These are phyloP conservation scores for Pseudogymnoascus verrucosus DNA, from an alignment of 2,329 filamentous ascomycete genomes.

Conservation along the genomic window DNA sequence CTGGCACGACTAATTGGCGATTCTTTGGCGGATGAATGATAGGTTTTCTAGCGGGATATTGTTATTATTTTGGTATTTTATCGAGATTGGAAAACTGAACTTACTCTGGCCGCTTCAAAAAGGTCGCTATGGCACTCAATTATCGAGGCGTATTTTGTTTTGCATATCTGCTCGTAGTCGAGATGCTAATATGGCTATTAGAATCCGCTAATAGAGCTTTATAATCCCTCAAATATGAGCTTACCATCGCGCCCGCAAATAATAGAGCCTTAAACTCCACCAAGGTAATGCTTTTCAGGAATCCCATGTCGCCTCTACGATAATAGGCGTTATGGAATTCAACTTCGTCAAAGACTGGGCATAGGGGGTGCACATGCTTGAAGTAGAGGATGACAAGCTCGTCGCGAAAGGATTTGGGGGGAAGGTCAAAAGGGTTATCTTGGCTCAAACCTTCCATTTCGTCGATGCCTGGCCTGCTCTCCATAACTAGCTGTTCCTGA, in stretches of 20 bases:
- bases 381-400: conserved; percentile 8
- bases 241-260: conserved; percentile 10
- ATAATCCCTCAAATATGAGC: too few species aligned
- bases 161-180: conserved; percentile 8
- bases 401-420: conserved; percentile 8
- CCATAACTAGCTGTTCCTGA: neutral
- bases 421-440: neutral
- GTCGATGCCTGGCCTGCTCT: neutral
- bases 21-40: conserved; percentile 6
- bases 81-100: neutral
- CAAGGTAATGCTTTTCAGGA: conserved; percentile 7
- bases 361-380: conserved; percentile 8
- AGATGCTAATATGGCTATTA: neutral
- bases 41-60: neutral
- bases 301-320: neutral
- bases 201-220: neutral
- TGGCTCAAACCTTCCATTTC: neutral
- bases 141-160: conserved; percentile 8
- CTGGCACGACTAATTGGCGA: conserved; percentile 5
- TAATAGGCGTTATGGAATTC: conserved; percentile 7
- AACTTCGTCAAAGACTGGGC: conserved; percentile 10
- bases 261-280: conserved; percentile 8
- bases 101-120: conserved; percentile 10
- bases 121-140: conserved; percentile 6
- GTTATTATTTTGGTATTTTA: neutral